Evolutionary conservation across 2,329 filamentous ascomycete species (phyloP).

Genomic region (Phaeosphaeriaceae sp.): DNA sequence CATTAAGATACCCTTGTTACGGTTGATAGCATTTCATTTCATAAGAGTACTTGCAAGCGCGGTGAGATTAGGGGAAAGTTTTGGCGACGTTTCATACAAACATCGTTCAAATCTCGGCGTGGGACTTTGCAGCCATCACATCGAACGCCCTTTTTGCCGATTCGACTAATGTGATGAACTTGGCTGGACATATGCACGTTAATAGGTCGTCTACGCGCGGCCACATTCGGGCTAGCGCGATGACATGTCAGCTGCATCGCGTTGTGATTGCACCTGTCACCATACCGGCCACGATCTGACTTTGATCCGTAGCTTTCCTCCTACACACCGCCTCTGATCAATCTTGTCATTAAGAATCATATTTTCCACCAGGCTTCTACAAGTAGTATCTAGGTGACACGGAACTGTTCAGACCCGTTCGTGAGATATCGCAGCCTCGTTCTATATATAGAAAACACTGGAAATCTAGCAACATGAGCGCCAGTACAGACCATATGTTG

Average conservation of each 20-base stretch:
- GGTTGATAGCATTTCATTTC: not conserved
- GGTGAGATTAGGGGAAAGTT: too few relatives aligned
- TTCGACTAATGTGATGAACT: not conserved
- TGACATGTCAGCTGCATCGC: slow-evolving; percentile 7
- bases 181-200: not conserved
- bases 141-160: too few relatives aligned
- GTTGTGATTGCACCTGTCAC: not conserved
- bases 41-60: not conserved
- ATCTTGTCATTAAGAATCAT: not conserved
- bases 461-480: not conserved
- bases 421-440: too few relatives aligned
- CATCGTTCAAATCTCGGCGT: too few relatives aligned
- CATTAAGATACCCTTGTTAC: not conserved
- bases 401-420: too few relatives aligned
- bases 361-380: too few relatives aligned
- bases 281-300: not conserved
- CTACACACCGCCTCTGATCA: not conserved
- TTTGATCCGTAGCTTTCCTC: not conserved
- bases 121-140: too few relatives aligned
- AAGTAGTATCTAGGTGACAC: too few relatives aligned
- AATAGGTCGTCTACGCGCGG: not conserved
- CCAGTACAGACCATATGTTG: not conserved
- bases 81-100: too few relatives aligned
- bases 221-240: not conserved
- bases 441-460: not conserved